Evolutionary conservation across 257 asterid genomes (phyloP), one percentile per base, ranked within the genome.

Genomic region (Fraxinus americana): DNA sequence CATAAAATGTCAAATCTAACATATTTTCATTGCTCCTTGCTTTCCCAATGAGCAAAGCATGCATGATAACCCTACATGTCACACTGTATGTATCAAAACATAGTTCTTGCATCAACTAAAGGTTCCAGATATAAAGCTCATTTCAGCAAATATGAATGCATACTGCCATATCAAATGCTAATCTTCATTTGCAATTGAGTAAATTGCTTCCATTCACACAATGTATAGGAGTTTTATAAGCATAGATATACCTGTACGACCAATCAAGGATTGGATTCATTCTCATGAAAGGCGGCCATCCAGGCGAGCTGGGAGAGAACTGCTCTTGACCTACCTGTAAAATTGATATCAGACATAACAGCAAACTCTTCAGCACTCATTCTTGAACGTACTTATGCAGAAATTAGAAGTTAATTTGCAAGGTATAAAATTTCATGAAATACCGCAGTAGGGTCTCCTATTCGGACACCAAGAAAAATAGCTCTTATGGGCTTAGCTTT

Each of bases 261-360:
- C 98, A 94, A 88, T 94, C 98, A 87, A 94, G 84, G 52, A 94
- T 91, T 82, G 98, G 98, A 82, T 94, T 94, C 84, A 94, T 96
- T 87, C 97, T 90, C 98, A 94, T 94, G 84, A 94, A 94, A 85
- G 97, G 88, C 17, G 98, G 97, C 97, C 97, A 92, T 45, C 97
- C 97, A 41, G 94, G 96, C 29, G 98, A 91, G 88, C 98, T 94
- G 13, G 97, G 97, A 43, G 97, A 91, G 86, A 94, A 92, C 75
- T 94, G 98, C 78, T 90, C 97, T 78, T 92, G 98, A 74, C 97
- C 97, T 65, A 92, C 94, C 98, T 92, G 87, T 72, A 84, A 83
- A 57, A 75, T 68, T 59, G 80, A 14, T 14, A 39, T 52, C 71
- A 76, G 63, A 66, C 36, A 67, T 48, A 19, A 61, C 39, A 57